These are phyloP conservation scores for Lobosporangium transversale DNA, from an alignment of 192 early-diverging fungal species.

Conservation along the genomic window DNA sequence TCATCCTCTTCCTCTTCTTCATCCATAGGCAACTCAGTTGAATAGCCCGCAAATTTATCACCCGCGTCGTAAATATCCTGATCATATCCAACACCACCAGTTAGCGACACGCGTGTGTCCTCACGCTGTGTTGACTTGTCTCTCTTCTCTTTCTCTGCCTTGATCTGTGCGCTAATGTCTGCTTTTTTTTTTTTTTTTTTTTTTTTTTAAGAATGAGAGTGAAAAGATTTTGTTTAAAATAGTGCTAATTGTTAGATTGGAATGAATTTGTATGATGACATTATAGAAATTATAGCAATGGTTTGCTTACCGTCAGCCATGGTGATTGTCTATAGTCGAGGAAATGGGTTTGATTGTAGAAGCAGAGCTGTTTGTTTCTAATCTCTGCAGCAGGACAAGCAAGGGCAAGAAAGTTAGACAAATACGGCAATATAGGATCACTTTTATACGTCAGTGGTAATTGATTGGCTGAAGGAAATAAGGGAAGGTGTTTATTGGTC, in stretches of 20 bases:
- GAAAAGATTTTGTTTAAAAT: background rate
- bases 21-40: slow-evolving; percentile 67
- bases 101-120: slow-evolving; percentile 57
- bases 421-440: too few relatives aligned
- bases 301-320: slow-evolving; percentile 35
- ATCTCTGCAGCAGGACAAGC: too few relatives aligned
- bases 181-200: too few relatives aligned
- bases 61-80: slow-evolving; percentile 75
- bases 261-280: background rate
- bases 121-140: slow-evolving; percentile 41
- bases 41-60: slow-evolving; percentile 78
- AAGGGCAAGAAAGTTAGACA: too few relatives aligned
- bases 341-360: too few relatives aligned
- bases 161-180: slow-evolving; percentile 51
- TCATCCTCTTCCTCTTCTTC: slow-evolving; percentile 68
- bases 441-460: too few relatives aligned
- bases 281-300: background rate
- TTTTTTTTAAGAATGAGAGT: too few relatives aligned
- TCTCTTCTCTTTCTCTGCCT: slow-evolving; percentile 43
- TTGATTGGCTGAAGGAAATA: too few relatives aligned
- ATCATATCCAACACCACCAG: slow-evolving; percentile 66
- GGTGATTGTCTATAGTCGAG: background rate
- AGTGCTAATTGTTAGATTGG: background rate
- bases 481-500: too few relatives aligned
- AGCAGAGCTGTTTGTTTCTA: too few relatives aligned